Evolutionary conservation across 352 stramenopile genomes (phyloP).

Genomic region (Globisporangium cylindrosporum): DNA sequence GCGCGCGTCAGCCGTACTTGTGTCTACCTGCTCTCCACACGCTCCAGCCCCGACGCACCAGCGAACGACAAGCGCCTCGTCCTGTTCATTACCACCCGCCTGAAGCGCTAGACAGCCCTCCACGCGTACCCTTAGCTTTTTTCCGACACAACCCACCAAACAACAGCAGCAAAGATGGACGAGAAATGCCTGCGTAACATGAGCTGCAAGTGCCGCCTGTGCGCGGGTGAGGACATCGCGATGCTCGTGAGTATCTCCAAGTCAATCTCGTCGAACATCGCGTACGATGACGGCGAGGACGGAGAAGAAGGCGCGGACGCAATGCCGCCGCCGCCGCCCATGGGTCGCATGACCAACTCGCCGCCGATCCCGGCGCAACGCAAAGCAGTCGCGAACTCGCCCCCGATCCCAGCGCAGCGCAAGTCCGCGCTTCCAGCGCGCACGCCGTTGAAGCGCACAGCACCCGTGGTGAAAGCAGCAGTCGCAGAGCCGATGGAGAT

Average conservation of each 20-base stretch:
- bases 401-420: slow-evolving; percentile 23
- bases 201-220: slow-evolving; percentile 84
- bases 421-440: slow-evolving; percentile 12
- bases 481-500: slow-evolving; percentile 16
- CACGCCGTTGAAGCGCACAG: slow-evolving; percentile 2
- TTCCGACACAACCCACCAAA: neutral
- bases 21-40: neutral
- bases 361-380: slow-evolving; percentile 25
- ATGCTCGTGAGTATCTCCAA: slow-evolving; percentile 77
- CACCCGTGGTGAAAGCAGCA: neutral
- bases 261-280: slow-evolving; percentile 78
- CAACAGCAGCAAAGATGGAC: slow-evolving; percentile 36
- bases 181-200: slow-evolving; percentile 86
- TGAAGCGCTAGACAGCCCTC: neutral
- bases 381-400: slow-evolving; percentile 23
- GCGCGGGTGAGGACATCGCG: slow-evolving; percentile 74
- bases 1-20: neutral
- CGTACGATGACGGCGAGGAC: slow-evolving; percentile 52
- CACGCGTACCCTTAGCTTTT: neutral
- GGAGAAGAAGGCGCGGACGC: slow-evolving; percentile 19
- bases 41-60: neutral
- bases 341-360: slow-evolving; percentile 40
- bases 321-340: slow-evolving; percentile 22
- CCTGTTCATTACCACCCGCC: neutral
- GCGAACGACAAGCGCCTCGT: neutral